Base-by-base conservation (phyloP, 139 green algal genomes). In the Tetradesmus obliquus region DNA sequence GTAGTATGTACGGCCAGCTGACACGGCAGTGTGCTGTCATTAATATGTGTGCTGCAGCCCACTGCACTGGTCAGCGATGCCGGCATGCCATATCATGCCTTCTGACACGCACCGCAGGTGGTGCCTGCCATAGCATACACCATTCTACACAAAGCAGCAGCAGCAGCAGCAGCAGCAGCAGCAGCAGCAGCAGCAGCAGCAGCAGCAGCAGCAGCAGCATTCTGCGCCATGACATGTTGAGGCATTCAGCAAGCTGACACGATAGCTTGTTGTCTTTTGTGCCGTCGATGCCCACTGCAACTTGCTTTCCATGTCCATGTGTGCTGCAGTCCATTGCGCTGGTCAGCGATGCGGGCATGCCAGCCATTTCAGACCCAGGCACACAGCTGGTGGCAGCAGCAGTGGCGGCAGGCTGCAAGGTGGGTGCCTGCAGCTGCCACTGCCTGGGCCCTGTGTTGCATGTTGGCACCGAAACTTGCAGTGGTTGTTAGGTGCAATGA, bases 41-140 rank as follows among this genome's bases (percentile, higher is more conserved):
- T 22, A 3, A 3, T 62, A 62, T 24, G 3, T 87, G 24, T 58
- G 3, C 1, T 82, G 58, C 90, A 92, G 93, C 20, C 95, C 17
- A 81, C 99, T 9, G 97, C 97, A 17, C 92, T 99, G n/a, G 95
- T 99, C 9, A 97, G 93, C 71, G 98, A 99, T 91, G 98, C 98
- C 45, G 97, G 97, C 86, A 98, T 12, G 92, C 91, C 58, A 96
- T 99, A 72, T 97, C 90, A 84, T 98, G 99, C 93, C 98, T 98
- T 45, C 32, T 45, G 32, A 45, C 32, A 45, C 32, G 32, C 32
- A 45, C 32, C 32, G 32, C 32, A 45, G 32, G 32, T 45, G 32
- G 32, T 45, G 32, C 32, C 32, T 45, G 32, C 32, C 0, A 45
- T 45, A 45, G 32, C 32, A 45, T 45, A 45, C 32, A 45, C 32